Percentiles rank a stretch among this genome's conserved stretches.
These are phyloP conservation scores for Mycena rebaudengoi DNA, from an alignment of 768 basidiomycete genomes.

Conservation along the genomic window DNA sequence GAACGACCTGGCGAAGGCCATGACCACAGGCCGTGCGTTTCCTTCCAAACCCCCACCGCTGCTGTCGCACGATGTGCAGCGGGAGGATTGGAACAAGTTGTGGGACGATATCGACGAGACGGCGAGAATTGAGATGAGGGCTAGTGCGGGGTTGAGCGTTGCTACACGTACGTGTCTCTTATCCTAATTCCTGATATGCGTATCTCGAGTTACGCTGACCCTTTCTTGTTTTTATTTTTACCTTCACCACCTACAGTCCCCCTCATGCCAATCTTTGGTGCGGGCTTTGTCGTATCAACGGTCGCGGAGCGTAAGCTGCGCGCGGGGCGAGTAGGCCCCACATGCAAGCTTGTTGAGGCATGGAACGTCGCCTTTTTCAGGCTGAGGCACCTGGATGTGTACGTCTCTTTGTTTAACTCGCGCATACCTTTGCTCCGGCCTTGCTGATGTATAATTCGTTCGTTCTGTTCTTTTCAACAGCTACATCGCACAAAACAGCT, in stretches of 20 bases:
- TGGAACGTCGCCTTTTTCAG: conserved; percentile 25
- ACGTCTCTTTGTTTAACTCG: conserved; percentile 4
- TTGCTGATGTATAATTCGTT: conserved; percentile 1
- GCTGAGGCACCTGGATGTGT: conserved; percentile 23
- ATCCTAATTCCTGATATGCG: conserved; percentile 1
- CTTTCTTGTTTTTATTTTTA: background rate
- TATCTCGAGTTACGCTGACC: background rate
- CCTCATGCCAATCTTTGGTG: conserved; percentile 24
- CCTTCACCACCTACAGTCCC: conserved; percentile 7
- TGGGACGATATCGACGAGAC: conserved; percentile 27
- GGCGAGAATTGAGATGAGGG: conserved; percentile 23
- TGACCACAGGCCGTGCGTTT: conserved; percentile 20
- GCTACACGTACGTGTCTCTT: conserved; percentile 15
- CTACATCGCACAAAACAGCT: conserved; percentile 16
- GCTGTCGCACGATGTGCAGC: conserved; percentile 15
- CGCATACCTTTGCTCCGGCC: background rate
- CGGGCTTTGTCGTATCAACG: conserved; percentile 20
- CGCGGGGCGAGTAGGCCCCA: conserved; percentile 22
- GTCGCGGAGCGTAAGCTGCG: conserved; percentile 24
- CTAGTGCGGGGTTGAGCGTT: conserved; percentile 22
- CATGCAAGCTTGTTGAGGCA: conserved; percentile 23
- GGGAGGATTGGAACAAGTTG: conserved; percentile 20
- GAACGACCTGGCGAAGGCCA: conserved; percentile 21
- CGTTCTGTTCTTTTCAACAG: too few relatives aligned
- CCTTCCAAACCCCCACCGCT: conserved; percentile 13